Evolutionary conservation across 129 eudicot genomes (phyloP).

Genomic region (Flaveria brownii): DNA sequence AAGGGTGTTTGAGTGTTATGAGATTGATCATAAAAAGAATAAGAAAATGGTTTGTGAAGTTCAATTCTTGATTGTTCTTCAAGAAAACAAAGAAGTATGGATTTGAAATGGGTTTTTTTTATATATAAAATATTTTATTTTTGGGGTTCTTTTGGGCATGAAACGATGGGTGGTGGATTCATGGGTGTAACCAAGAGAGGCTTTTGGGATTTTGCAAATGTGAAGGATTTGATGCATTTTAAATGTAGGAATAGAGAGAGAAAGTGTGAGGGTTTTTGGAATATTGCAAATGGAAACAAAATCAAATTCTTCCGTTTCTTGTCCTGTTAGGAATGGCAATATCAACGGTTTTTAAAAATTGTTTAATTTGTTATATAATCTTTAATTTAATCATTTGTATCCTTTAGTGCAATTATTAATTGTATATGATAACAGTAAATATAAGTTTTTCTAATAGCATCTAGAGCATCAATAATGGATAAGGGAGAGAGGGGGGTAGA

Average conservation of each 20-base stretch:
- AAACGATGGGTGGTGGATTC: constrained; percentile 44
- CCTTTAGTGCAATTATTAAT: too few species aligned
- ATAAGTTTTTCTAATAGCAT: too few species aligned
- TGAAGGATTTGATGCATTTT: constrained; percentile 34
- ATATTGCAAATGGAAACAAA: constrained; percentile 31
- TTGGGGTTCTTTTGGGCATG: constrained; percentile 32
- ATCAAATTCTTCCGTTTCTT: constrained; percentile 30
- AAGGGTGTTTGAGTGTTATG: constrained; percentile 25
- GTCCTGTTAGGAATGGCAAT: constrained; percentile 14
- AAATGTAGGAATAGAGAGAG: constrained; percentile 25
- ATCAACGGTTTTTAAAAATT: neutral
- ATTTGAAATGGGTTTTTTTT: constrained; percentile 10
- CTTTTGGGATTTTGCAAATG: neutral
- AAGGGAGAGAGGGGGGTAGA: too few species aligned
- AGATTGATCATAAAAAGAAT: constrained; percentile 22
- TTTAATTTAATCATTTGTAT: neutral
- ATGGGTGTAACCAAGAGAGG: constrained; percentile 27
- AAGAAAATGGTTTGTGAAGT: constrained; percentile 19
- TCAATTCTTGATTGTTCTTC: constrained; percentile 32
- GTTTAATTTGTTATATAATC: neutral
- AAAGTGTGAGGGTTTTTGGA: neutral
- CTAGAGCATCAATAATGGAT: too few species aligned
- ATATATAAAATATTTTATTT: neutral
- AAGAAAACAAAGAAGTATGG: constrained; percentile 17
- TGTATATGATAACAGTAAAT: too few species aligned